These are phyloP conservation scores for Ruellia speciosa DNA, from an alignment of 305 asterid genomes.

Conservation along the genomic window DNA sequence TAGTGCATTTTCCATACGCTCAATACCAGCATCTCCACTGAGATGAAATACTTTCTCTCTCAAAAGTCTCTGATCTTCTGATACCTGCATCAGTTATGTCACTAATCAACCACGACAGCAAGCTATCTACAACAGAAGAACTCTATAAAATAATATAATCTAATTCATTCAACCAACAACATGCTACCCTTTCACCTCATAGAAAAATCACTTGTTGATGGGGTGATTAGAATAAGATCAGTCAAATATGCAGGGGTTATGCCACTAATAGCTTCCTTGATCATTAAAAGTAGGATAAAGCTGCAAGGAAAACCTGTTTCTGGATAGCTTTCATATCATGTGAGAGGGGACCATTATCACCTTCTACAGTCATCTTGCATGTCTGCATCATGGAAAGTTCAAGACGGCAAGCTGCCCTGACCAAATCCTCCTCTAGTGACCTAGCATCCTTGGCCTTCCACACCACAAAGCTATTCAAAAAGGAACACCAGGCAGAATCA, in stretches of 20 bases:
- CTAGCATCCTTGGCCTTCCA: conserved; percentile 96
- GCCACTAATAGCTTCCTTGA: neutral
- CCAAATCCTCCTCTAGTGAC: conserved; percentile 79
- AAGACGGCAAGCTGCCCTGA: conserved; percentile 90
- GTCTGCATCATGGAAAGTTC: conserved; percentile 82
- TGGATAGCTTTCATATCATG: conserved; percentile 85
- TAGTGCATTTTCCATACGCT: conserved; percentile 71
- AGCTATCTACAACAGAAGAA: neutral
- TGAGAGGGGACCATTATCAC: conserved; percentile 51
- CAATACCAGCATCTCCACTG: conserved; percentile 77
- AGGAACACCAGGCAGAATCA: conserved; percentile 92
- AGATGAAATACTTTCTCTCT: conserved; percentile 76
- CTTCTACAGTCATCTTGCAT: conserved; percentile 79
- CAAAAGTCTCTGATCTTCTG: conserved; percentile 70
- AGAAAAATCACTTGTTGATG: neutral
- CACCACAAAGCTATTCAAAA: conserved; percentile 82
- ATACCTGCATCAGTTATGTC: conserved; percentile 41
- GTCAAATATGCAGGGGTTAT: neutral
- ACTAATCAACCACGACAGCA: neutral
- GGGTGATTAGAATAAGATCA: neutral
- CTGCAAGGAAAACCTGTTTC: conserved; percentile 56
- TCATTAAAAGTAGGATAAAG: conserved; percentile 10
- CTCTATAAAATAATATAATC: neutral
- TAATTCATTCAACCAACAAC: neutral
- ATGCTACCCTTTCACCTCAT: neutral